These are phyloP conservation scores for Cyclostephanos invisitatus DNA, from an alignment of 108 stramenopile species.

Conservation along the genomic window DNA sequence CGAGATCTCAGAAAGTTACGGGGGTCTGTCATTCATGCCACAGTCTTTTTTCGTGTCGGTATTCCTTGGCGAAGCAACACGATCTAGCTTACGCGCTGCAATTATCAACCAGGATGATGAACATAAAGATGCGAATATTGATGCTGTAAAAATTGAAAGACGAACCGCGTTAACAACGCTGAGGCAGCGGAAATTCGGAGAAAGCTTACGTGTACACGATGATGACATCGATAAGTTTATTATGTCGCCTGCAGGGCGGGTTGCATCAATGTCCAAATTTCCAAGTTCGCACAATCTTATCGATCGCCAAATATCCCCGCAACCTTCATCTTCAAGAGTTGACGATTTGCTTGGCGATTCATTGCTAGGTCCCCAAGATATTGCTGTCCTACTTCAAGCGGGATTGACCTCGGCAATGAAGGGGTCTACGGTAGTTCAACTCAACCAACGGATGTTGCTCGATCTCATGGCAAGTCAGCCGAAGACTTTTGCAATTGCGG, in stretches of 20 bases:
- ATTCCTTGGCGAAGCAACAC: constrained; percentile 89
- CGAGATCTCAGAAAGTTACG: constrained; percentile 88
- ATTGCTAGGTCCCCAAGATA: constrained; percentile 87
- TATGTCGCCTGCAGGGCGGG: constrained; percentile 73
- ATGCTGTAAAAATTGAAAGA: constrained; percentile 20
- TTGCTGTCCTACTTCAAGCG: constrained; percentile 88
- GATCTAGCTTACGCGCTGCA: constrained; percentile 63
- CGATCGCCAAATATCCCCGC: background rate
- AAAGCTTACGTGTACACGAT: constrained; percentile 48
- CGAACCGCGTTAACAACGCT: constrained; percentile 29
- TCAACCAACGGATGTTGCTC: constrained; percentile 90
- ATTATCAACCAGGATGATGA: constrained; percentile 6
- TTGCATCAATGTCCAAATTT: constrained; percentile 62
- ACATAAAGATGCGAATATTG: constrained; percentile 1
- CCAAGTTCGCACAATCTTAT: background rate
- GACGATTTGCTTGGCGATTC: constrained; percentile 81
- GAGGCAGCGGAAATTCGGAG: constrained; percentile 41
- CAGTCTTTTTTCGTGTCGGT: constrained; percentile 89
- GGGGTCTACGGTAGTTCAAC: constrained; percentile 87
- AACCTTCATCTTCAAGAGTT: constrained; percentile 21
- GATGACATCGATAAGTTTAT: constrained; percentile 42
- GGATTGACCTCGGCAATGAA: constrained; percentile 87
- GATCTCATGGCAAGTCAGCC: constrained; percentile 90
- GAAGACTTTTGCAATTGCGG: constrained; percentile 77
- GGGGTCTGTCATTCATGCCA: constrained; percentile 86